phyloP scores from a whole-genome alignment of 2,329 filamentous ascomycete genomes.

The Colletotrichum limetticola region DNA sequence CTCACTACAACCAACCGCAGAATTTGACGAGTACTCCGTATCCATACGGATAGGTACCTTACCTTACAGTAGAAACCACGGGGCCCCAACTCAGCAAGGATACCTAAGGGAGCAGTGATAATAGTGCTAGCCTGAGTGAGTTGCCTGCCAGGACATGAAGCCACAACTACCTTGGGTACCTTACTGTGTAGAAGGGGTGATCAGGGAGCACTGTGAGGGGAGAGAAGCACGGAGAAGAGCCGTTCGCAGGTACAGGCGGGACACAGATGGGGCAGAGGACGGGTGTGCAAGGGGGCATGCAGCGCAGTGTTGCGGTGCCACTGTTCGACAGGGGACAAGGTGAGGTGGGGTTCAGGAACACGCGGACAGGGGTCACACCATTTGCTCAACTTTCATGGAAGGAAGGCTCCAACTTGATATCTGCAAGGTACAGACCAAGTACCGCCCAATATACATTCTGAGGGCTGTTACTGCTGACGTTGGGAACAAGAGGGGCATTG shows the following conservation, averaged over 20 bases:
- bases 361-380: background rate
- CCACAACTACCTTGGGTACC: no score
- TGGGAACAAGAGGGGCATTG: background rate
- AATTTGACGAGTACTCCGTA: background rate
- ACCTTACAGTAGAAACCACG: background rate
- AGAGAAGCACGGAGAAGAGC: background rate
- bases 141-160: no score
- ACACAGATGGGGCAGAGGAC: background rate
- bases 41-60: no score
- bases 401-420: background rate
- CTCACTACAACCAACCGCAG: background rate
- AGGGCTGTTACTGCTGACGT: background rate
- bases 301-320: conserved; percentile 20
- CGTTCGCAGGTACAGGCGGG: conserved; percentile 3
- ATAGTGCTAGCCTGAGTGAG: background rate
- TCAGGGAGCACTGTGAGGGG: background rate
- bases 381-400: background rate
- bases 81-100: background rate
- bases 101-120: background rate
- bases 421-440: background rate
- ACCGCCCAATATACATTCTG: background rate
- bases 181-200: no score
- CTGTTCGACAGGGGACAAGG: background rate
- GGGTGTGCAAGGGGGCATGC: conserved; percentile 30
- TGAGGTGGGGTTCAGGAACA: background rate